Conservation (phyloP, 148 eudicot species). For the Gaultheria prostrata region DNA sequence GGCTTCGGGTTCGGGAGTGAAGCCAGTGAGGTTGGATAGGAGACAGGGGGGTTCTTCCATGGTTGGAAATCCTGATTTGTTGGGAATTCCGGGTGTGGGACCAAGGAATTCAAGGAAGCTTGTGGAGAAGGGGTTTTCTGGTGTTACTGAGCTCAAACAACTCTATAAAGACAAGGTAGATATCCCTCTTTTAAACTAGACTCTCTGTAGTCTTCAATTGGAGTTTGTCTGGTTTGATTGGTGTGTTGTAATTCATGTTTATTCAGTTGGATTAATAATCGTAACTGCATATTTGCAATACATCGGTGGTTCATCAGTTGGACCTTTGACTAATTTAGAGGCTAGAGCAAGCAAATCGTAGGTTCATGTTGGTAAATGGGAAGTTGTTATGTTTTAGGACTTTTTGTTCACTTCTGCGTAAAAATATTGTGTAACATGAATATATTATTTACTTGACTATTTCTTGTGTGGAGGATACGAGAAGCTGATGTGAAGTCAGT, state of each 20-base stretch:
- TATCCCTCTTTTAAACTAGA: background rate
- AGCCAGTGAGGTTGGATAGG: conserved; percentile 39
- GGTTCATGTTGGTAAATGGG: too few species aligned
- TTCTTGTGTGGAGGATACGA: too few species aligned
- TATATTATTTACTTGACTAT: too few species aligned
- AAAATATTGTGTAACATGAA: too few species aligned
- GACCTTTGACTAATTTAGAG: background rate
- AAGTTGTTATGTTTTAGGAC: too few species aligned
- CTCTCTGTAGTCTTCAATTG: background rate
- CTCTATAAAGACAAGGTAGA: conserved; percentile 78
- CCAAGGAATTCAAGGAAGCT: conserved; percentile 88
- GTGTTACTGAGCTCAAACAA: conserved; percentile 75
- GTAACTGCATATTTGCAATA: background rate
- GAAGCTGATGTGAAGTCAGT: background rate
- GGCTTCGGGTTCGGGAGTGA: conserved; percentile 23
- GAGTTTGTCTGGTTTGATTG: background rate
- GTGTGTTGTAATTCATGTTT: background rate
- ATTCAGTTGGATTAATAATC: background rate
- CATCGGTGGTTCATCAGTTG: background rate
- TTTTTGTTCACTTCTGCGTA: too few species aligned
- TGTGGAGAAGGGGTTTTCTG: conserved; percentile 75
- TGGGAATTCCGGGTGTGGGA: conserved; percentile 93
- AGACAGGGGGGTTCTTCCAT: conserved; percentile 35
- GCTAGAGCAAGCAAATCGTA: too few species aligned
- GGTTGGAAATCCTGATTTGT: conserved; percentile 55